These are phyloP conservation scores for Solanum sparsipilum DNA, from an alignment of 257 asterid genomes.

Conservation along the genomic window DNA sequence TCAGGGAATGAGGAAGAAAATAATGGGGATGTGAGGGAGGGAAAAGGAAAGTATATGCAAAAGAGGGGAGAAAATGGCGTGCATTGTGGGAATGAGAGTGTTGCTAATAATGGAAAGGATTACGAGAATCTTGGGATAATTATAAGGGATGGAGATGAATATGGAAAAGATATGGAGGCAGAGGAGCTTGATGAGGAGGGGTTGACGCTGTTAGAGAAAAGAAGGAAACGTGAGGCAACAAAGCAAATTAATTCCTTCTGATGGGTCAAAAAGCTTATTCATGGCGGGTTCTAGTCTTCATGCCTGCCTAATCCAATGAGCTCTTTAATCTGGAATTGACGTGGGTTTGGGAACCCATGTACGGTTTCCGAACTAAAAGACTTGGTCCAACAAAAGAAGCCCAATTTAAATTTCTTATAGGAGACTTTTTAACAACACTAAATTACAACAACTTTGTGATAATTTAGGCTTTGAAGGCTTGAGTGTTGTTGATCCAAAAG, in stretches of 20 bases:
- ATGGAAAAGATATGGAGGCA: neutral
- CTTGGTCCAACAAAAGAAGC: neutral
- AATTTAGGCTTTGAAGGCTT: neutral
- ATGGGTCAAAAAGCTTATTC: neutral
- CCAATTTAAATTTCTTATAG: neutral
- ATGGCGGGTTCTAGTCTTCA: neutral
- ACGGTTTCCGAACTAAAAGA: neutral
- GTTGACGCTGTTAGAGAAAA: neutral
- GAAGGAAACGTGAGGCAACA: neutral
- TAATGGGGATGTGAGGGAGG: neutral
- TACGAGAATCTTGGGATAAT: neutral
- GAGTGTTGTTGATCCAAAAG: neutral
- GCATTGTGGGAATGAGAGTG: neutral
- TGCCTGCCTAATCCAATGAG: neutral
- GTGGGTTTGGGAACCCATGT: neutral
- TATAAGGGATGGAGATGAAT: neutral
- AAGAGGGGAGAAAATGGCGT: neutral
- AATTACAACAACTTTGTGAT: neutral
- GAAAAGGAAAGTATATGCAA: neutral
- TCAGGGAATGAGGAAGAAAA: neutral
- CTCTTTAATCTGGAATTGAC: too few species aligned
- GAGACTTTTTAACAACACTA: neutral
- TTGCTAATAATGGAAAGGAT: neutral
- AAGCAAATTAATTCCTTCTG: neutral
- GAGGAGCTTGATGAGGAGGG: neutral